These are phyloP conservation scores for Corinectria fuckeliana DNA, from an alignment of 2,329 filamentous ascomycete genomes.

Conservation along the genomic window DNA sequence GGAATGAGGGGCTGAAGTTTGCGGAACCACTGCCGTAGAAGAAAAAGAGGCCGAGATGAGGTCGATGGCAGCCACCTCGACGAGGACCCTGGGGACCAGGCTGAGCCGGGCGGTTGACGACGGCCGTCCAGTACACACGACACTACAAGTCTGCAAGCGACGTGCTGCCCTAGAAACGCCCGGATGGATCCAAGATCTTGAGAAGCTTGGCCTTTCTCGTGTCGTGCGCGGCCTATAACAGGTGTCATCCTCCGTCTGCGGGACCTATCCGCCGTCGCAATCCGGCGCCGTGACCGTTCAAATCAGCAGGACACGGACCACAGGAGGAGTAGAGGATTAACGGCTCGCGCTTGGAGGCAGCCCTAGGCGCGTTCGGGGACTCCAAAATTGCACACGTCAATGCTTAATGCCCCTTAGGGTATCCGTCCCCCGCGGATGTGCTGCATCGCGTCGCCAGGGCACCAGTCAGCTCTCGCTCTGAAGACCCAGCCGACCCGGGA, in stretches of 20 bases:
- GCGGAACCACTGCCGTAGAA: slow-evolving; percentile 15
- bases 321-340: slow-evolving; percentile 13
- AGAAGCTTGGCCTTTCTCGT: slow-evolving; percentile 5
- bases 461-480: slow-evolving; percentile 21
- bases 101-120: slow-evolving; percentile 24
- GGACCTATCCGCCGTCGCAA: not conserved
- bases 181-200: slow-evolving; percentile 16
- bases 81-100: slow-evolving; percentile 16
- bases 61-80: slow-evolving; percentile 25
- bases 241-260: not conserved
- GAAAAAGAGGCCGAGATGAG: slow-evolving; percentile 34
- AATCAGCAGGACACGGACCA: slow-evolving; percentile 15
- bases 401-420: slow-evolving; percentile 31
- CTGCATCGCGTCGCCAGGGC: slow-evolving; percentile 14
- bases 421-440: slow-evolving; percentile 16
- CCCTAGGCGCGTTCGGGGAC: slow-evolving; percentile 32
- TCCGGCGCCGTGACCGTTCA: not conserved
- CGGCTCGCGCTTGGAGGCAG: slow-evolving; percentile 26
- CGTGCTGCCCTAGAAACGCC: not conserved
- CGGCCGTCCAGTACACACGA: slow-evolving; percentile 25
- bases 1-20: slow-evolving; percentile 24
- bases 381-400: slow-evolving; percentile 37
- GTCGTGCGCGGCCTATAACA: not conserved
- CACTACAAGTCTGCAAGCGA: slow-evolving; percentile 17
- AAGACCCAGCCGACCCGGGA: slow-evolving; percentile 2